Base-by-base conservation (phyloP, 768 basidiomycete species). In the Inosperma sp. region DNA sequence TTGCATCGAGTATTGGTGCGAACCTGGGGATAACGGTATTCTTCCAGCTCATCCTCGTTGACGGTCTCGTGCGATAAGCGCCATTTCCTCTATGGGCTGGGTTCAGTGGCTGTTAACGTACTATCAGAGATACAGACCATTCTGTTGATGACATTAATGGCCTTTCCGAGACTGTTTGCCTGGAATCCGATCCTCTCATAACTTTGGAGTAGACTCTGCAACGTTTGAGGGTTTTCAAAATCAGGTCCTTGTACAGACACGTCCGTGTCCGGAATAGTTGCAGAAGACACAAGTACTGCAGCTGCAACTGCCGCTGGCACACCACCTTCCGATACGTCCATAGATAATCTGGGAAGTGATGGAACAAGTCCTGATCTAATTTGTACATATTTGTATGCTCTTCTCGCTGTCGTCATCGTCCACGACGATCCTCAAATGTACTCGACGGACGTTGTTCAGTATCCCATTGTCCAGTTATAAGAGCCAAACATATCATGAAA, bases 121-220 rank as follows among this genome's bases (percentile, higher is more conserved):
- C 30, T 29, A 19, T 10, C 12, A 33, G 23, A 39, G 25, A 25
- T 27, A 59, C 70, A 26, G 51, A 93, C 95, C 96, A 99, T 99
- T 62, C 82, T 82, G 65, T 98, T 85, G 22, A 98, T 88, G 46
- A 96, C 86, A 23, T 87, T 79, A 36, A 97, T 90, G 1, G 94
- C 95, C 57, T 77, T 81, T 2, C 88, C 88, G 2, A 99, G 71
- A 51, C 89, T 92, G 47, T 84, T 94, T n/a, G 96, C 96, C 67
- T 99, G 96, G 64, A 98, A 99, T 16, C 96, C 96, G 46, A 97
- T 96, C 27, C 84, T 80, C 62, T 88, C 83, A 70, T 96, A 99
- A 60, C 80, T 84, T 29, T 71, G 65, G 31, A 99, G 68, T 56
- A 99, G 78, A 29, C 78, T 71, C 36, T 84, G 73, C 22, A 99